These are phyloP conservation scores for Exophiala xenobiotica DNA, from an alignment of 2,329 filamentous ascomycete genomes.

Conservation along the genomic window DNA sequence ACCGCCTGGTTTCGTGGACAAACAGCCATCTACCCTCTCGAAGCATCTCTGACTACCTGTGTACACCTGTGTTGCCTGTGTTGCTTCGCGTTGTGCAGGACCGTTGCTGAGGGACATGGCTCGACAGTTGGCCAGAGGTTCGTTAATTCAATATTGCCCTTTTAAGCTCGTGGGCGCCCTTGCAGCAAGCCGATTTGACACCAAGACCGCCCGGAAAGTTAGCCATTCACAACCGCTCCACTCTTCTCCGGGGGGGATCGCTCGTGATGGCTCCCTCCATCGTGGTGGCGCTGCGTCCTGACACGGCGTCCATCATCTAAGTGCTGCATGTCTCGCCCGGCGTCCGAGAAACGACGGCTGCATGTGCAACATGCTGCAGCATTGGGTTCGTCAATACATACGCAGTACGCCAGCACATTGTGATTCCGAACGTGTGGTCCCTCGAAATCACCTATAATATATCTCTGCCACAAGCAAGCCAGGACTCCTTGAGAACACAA, in stretches of 20 bases:
- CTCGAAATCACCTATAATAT: background rate
- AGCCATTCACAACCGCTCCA: background rate
- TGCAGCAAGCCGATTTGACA: background rate
- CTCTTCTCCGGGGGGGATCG: background rate
- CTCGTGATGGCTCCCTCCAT: background rate
- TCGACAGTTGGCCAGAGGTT: background rate
- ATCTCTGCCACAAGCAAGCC: no score
- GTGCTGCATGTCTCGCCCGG: constrained; percentile 8
- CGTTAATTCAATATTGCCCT: no score
- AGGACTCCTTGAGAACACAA: no score
- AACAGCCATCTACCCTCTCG: no score
- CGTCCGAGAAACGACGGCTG: constrained; percentile 6
- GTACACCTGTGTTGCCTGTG: no score
- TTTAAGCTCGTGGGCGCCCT: background rate
- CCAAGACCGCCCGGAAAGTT: background rate
- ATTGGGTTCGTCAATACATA: background rate
- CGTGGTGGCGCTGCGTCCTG: background rate
- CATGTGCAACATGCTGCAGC: background rate
- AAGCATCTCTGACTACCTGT: no score
- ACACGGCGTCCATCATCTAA: background rate
- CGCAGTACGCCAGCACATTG: background rate
- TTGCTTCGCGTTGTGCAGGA: background rate
- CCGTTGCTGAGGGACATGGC: background rate
- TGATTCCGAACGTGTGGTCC: constrained; percentile 10
- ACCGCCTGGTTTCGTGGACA: no score